Conservation (phyloP, 805 yeast species). For the Ogataea corticis region DNA sequence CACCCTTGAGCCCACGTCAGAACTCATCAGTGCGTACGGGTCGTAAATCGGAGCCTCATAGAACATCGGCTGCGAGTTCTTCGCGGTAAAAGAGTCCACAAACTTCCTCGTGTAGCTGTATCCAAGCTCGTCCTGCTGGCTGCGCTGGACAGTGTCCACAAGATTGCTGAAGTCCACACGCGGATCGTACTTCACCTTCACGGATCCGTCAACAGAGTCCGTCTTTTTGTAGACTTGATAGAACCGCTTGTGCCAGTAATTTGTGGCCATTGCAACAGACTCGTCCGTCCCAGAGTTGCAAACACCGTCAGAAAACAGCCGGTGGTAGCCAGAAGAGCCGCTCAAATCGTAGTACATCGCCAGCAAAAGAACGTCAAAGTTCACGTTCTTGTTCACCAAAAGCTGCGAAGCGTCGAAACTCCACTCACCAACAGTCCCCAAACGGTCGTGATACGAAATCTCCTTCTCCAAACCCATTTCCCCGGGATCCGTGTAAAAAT, state of each 20-base stretch:
- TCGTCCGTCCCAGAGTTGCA: conserved; percentile 53
- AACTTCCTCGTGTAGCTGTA: conserved; percentile 4
- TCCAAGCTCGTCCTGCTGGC: neutral
- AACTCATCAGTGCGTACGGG: conserved; percentile 36
- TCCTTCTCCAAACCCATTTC: neutral
- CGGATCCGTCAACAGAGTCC: conserved; percentile 40
- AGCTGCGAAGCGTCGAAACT: conserved; percentile 52
- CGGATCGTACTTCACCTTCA: conserved; percentile 45
- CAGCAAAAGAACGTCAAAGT: conserved; percentile 43
- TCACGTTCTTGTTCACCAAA: conserved; percentile 44
- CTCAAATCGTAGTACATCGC: conserved; percentile 48
- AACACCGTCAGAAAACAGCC: conserved; percentile 40
- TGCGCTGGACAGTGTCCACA: conserved; percentile 4
- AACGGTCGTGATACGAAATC: conserved; percentile 41
- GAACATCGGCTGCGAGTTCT: conserved; percentile 19
- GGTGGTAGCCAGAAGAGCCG: conserved; percentile 43
- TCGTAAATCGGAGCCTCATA: conserved; percentile 46
- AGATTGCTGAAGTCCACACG: conserved; percentile 33
- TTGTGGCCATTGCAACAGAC: conserved; percentile 49
- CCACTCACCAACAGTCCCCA: conserved; percentile 46
- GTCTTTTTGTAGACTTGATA: conserved; percentile 47
- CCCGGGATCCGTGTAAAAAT: conserved; percentile 8
- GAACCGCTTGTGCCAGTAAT: conserved; percentile 38
- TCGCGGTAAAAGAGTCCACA: conserved; percentile 16
- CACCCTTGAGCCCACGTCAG: conserved; percentile 5